Evolutionary conservation across 768 basidiomycete genomes (phyloP), one percentile per base, ranked within the genome.

Genomic region (Fomitopsis pulvina): DNA sequence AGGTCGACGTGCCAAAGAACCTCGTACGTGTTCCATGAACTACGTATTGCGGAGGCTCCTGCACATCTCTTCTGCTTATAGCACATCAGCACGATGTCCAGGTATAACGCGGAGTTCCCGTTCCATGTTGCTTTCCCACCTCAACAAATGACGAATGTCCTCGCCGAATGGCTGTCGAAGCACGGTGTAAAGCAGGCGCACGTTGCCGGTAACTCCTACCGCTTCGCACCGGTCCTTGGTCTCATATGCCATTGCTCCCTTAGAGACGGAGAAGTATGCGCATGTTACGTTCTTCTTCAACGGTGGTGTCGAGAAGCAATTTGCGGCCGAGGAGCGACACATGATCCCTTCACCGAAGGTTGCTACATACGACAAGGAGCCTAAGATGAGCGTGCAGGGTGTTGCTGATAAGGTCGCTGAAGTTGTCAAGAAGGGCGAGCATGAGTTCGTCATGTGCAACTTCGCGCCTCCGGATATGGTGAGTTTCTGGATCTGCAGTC

Each of bases 241-340:
- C n/a, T n/a, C n/a, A 32, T 28, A 10, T 29, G 12, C 47, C 45
- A 26, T 20, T 24, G 10, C 6, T n/a, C n/a, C 34, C 45, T 1
- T 61, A 79, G 93, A 96, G 66, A 95, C 93, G n/a, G 93, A 95
- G 66, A 95, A 97, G 69, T 97, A 94, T 66, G 92, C 92, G 1
- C 93, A 97, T 63, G 90, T 97, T 48, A 97, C 93, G 0, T 95
- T 96, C 76, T 96, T 95, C 79, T 95, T 96, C 79, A 96, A 95
- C 67, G 94, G 93, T 12, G 93, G 93, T 49, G 83, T 92, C 25
- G 94, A 96, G 73, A 89, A 92, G 63, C 89, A 94, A 60, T 97
- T 89, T 67, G 73, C 78, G 12, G 66, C 72, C 28, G 94, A 96
- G 63, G 86, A 89, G 57, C 75, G 94, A 14, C 75, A 83, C 64